These are phyloP conservation scores for Malus hybrid DNA, from an alignment of 331 rosid species.

Conservation along the genomic window DNA sequence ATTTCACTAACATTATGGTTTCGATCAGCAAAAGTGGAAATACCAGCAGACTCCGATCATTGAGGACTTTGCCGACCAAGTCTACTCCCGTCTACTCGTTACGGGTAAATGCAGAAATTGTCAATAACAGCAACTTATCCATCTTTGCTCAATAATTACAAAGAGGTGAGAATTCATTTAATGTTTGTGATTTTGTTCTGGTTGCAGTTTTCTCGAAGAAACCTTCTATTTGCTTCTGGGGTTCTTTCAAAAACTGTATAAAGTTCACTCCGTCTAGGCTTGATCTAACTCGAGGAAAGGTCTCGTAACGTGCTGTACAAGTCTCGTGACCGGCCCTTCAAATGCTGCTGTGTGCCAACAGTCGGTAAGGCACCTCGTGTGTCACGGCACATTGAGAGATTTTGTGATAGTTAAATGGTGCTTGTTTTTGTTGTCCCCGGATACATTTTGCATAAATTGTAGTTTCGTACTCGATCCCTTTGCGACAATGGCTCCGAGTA, in stretches of 20 bases:
- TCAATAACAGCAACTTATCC: not conserved
- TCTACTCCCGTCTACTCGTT: constrained; percentile 66
- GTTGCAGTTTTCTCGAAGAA: constrained; percentile 90
- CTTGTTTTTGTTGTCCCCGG: not conserved
- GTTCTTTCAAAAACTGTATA: constrained; percentile 38
- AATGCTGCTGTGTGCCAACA: not conserved
- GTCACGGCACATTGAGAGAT: not conserved
- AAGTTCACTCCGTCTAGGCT: not conserved
- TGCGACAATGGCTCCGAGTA: not conserved
- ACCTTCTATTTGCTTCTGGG: constrained; percentile 94
- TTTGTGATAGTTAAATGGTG: not conserved
- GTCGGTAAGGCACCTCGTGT: not conserved
- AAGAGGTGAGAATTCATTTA: not conserved
- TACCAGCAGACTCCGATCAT: constrained; percentile 70
- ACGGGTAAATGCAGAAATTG: constrained; percentile 39
- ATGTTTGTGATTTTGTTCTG: constrained; percentile 10
- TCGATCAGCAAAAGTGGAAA: constrained; percentile 53
- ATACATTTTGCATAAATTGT: not conserved
- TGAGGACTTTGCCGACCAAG: constrained; percentile 82
- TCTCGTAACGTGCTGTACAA: not conserved
- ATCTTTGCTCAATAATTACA: too few relatives aligned
- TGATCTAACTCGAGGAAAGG: not conserved
- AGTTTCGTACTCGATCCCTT: not conserved
- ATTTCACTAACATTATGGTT: not conserved
- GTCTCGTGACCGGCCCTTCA: not conserved